phyloP scores from a whole-genome alignment of 1,284 basidiomycete species.

The Naganishia cerealis region DNA sequence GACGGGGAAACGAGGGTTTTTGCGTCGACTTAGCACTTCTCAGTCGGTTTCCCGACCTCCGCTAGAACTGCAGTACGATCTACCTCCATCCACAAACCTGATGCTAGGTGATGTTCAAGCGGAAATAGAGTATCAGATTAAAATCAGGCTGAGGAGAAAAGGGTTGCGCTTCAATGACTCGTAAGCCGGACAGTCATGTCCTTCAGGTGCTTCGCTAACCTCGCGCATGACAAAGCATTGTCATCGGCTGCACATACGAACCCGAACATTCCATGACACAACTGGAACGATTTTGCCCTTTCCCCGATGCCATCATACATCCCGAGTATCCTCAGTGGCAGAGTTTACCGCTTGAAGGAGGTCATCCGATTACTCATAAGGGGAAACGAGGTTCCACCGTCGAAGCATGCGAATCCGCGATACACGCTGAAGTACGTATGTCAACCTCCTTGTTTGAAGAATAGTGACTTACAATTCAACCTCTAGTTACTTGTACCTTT shows the following conservation, averaged over 20 bases:
- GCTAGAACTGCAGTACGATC: slow-evolving; percentile 15
- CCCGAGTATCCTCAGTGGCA: slow-evolving; percentile 22
- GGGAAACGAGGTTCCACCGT: slow-evolving; percentile 4
- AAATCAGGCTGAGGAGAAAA: slow-evolving; percentile 1
- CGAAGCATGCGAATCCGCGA: background rate
- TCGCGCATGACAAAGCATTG: background rate
- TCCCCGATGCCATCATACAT: background rate
- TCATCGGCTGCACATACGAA: slow-evolving; percentile 5
- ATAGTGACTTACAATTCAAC: background rate
- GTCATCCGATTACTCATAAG: slow-evolving; percentile 13
- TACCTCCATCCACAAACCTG: slow-evolving; percentile 22
- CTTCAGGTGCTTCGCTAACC: background rate
- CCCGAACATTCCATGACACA: slow-evolving; percentile 8
- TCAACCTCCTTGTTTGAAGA: no score
- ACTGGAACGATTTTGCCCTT: slow-evolving; percentile 9
- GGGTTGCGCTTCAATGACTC: slow-evolving; percentile 23
- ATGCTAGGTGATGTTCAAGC: slow-evolving; percentile 18
- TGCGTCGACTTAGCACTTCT: slow-evolving; percentile 21
- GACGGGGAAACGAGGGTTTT: slow-evolving; percentile 4
- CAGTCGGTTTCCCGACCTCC: background rate
- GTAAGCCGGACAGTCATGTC: background rate
- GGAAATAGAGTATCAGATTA: slow-evolving; percentile 15
- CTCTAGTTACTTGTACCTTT: slow-evolving; percentile 17
- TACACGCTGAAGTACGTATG: slow-evolving; percentile 13
- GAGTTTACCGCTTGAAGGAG: slow-evolving; percentile 13